Percentiles rank a stretch among this genome's conserved stretches.
These are phyloP conservation scores for Ceratocystis variospora DNA, from an alignment of 2,329 filamentous ascomycete genomes.

Conservation along the genomic window DNA sequence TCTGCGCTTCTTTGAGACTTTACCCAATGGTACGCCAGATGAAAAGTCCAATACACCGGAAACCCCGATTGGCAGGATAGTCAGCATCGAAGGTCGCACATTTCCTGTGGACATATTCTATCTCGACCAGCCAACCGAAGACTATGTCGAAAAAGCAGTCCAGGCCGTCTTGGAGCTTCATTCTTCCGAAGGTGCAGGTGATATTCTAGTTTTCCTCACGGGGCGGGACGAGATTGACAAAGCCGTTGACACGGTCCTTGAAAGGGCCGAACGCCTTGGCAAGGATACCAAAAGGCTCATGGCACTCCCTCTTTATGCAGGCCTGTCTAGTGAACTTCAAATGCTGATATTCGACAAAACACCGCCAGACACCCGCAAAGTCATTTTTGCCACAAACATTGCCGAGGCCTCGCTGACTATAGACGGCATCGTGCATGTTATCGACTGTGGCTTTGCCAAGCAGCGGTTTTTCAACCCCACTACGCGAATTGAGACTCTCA, in stretches of 20 bases:
- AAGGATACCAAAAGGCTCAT: constrained; percentile 41
- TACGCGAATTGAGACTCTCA: constrained; percentile 79
- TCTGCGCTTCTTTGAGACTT: constrained; percentile 54
- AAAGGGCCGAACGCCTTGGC: constrained; percentile 20
- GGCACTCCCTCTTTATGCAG: constrained; percentile 68
- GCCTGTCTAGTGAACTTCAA: constrained; percentile 77
- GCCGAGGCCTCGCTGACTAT: constrained; percentile 94
- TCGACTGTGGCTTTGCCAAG: constrained; percentile 87
- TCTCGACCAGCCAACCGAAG: constrained; percentile 60
- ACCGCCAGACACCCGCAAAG: constrained; percentile 70
- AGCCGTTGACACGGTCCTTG: constrained; percentile 18
- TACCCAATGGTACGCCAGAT: constrained; percentile 14
- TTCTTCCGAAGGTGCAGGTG: constrained; percentile 61
- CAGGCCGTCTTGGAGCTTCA: constrained; percentile 82
- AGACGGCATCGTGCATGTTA: constrained; percentile 76
- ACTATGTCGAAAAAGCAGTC: constrained; percentile 75
- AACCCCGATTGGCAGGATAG: constrained; percentile 19
- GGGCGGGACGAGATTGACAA: constrained; percentile 82
- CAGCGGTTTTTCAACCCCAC: constrained; percentile 69
- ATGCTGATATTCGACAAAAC: constrained; percentile 87
- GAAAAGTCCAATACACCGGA: background rate
- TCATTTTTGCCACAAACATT: constrained; percentile 90
- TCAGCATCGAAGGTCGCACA: constrained; percentile 65
- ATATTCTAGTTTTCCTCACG: constrained; percentile 82
- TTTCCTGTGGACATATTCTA: constrained; percentile 83